Conservation (phyloP, 495 filamentous ascomycete species). For the Tetracladium marchalianum region DNA sequence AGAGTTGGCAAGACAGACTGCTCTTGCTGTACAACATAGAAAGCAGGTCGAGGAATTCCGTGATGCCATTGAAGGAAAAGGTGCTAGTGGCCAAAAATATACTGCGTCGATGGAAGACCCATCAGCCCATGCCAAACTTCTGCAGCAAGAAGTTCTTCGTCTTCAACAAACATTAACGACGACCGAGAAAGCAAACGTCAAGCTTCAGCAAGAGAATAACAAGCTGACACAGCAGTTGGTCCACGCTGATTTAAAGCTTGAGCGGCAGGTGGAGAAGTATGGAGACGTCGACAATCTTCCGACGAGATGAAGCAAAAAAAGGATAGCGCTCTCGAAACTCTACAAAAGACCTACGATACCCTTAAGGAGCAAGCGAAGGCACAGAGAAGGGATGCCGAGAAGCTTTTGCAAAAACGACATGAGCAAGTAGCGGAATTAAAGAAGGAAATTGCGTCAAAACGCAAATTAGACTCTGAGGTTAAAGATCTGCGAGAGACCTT, state of each 20-base stretch:
- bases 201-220: slow-evolving; percentile 35
- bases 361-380: slow-evolving; percentile 52
- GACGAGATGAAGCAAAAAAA: slow-evolving; percentile 32
- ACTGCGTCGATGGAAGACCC: background rate
- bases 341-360: slow-evolving; percentile 40
- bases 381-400: slow-evolving; percentile 39
- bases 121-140: slow-evolving; percentile 1
- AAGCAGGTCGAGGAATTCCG: slow-evolving; percentile 55
- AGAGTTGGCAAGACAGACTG: slow-evolving; percentile 56
- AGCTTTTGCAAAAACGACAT: slow-evolving; percentile 54
- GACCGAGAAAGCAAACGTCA: slow-evolving; percentile 32
- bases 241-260: slow-evolving; percentile 13
- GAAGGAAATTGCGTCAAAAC: slow-evolving; percentile 40
- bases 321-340: slow-evolving; percentile 37
- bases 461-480: slow-evolving; percentile 25
- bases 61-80: slow-evolving; percentile 36
- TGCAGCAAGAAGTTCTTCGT: slow-evolving; percentile 33
- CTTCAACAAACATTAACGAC: slow-evolving; percentile 34
- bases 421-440: slow-evolving; percentile 51
- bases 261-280: slow-evolving; percentile 24
- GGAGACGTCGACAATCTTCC: slow-evolving; percentile 30
- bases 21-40: slow-evolving; percentile 57
- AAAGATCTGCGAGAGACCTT: slow-evolving; percentile 7
- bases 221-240: slow-evolving; percentile 32
- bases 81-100: background rate